Base-by-base conservation (phyloP, 2,329 filamentous ascomycete species). In the Triangularia verruculosa region DNA sequence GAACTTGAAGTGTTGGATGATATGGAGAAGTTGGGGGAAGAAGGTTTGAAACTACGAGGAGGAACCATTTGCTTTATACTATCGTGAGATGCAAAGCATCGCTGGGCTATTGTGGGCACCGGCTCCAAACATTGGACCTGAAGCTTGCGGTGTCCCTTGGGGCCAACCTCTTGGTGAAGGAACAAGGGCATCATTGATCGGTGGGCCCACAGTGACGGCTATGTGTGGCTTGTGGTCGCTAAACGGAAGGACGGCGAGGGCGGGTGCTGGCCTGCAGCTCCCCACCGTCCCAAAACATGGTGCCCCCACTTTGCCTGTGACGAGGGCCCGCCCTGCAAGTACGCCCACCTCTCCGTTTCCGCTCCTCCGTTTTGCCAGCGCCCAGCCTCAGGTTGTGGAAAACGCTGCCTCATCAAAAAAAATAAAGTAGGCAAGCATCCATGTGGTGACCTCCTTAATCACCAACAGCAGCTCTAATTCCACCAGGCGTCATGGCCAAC, bases 41-140 rank as follows among this genome's bases (percentile, higher is more conserved):
- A 30, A 55, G 57, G 43, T 9, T n/a, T 51, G 39, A 53, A 51
- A 28, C 52, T 47, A n/a, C 59, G 60, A 27, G 53, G 63, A 54
- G 59, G 12, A 17, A 25, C 22, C 59, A 57, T 60, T 61, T 60
- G 32, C 54, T 58, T 63, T 62, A 65, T 66, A 65, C 34, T 30
- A 43, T 28, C 11, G 39, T 55, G 53, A 25, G 28, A 53, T 56
- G 28, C 39, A 39, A 64, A 51, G 20, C 28, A 34, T 28, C 25
- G 20, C 22, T 24, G 24, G 34, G 30, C 17, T 34, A 32, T 47
- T 27, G 17, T 39, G 63, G 61, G 62, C 28, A 17, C 61, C 56
- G 51, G 25, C 11, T 28, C 12, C 30, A 32, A 22, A 52, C 24
- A 63, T 17, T 51, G 32, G 39, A 55, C 54, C 39, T 59, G 47